Conservation (phyloP, 257 asterid species). For the Striga asiatica region DNA sequence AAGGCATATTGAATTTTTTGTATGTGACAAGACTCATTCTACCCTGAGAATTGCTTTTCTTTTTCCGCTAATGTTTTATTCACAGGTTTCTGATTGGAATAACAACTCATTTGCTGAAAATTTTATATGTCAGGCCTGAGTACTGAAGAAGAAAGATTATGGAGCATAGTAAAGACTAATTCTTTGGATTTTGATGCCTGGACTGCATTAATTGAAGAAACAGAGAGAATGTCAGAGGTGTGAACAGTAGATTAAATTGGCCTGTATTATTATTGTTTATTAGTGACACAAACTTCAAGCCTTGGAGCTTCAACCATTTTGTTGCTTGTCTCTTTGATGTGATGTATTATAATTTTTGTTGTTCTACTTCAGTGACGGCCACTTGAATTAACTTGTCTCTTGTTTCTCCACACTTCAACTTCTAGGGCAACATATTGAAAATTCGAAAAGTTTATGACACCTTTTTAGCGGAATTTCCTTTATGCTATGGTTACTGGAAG, state of each 20-base stretch:
- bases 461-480: conserved; percentile 85
- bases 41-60: background rate
- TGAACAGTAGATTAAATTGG: conserved; percentile 11
- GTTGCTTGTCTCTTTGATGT: background rate
- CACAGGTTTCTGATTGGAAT: background rate
- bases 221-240: conserved; percentile 90
- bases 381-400: background rate
- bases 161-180: conserved; percentile 89
- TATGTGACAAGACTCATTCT: background rate
- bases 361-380: background rate
- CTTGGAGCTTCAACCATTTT: background rate
- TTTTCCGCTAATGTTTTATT: background rate
- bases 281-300: background rate
- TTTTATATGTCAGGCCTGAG: conserved; percentile 47
- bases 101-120: background rate
- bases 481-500: conserved; percentile 99
- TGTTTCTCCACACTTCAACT: background rate
- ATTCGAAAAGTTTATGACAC: conserved; percentile 82
- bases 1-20: background rate
- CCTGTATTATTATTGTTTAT: background rate
- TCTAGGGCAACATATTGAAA: conserved; percentile 67
- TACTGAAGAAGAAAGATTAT: conserved; percentile 84
- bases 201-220: conserved; percentile 90
- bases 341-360: background rate
- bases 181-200: conserved; percentile 83